Evolutionary conservation across 2,329 filamentous ascomycete species (phyloP).

Genomic region (Trichoderma sp.): DNA sequence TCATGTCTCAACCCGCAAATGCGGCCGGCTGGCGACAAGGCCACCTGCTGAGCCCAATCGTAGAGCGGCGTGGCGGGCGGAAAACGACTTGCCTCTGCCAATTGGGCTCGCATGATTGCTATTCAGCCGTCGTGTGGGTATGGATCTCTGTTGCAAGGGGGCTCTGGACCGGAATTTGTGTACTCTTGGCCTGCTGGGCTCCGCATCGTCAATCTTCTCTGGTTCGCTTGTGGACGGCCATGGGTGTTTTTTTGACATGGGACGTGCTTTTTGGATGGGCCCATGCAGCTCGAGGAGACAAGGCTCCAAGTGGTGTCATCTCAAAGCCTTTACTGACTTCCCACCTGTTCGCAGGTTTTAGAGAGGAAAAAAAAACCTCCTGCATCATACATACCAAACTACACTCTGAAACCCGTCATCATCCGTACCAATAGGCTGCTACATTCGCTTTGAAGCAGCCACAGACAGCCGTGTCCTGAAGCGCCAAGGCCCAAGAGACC

Average conservation of each 20-base stretch:
- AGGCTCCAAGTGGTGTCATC: constrained; percentile 22
- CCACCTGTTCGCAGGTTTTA: constrained; percentile 36
- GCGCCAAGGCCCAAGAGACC: constrained; percentile 26
- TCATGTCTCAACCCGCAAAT: constrained; percentile 28
- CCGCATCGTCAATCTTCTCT: constrained; percentile 24
- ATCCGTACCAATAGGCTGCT: constrained; percentile 22
- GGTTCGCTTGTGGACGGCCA: constrained; percentile 22
- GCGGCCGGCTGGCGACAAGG: constrained; percentile 2
- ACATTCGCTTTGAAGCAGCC: constrained; percentile 18
- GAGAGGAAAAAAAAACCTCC: constrained; percentile 35
- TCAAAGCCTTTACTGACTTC: constrained; percentile 36
- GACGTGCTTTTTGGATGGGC: constrained; percentile 20
- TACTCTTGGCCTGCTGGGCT: constrained; percentile 23
- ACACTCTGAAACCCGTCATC: constrained; percentile 13
- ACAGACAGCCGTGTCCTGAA: constrained; percentile 20
- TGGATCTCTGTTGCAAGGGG: constrained; percentile 27
- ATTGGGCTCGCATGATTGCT: constrained; percentile 34
- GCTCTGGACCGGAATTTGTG: constrained; percentile 29
- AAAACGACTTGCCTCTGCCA: constrained; percentile 31
- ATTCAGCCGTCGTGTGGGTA: constrained; percentile 25
- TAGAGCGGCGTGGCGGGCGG: constrained; percentile 34
- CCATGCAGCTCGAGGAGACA: constrained; percentile 16
- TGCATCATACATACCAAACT: constrained; percentile 34
- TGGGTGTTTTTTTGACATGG: constrained; percentile 21
- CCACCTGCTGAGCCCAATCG: constrained; percentile 31